Conservation (phyloP, 2,329 filamentous ascomycete species). For the Apiospora kogelbergensis region DNA sequence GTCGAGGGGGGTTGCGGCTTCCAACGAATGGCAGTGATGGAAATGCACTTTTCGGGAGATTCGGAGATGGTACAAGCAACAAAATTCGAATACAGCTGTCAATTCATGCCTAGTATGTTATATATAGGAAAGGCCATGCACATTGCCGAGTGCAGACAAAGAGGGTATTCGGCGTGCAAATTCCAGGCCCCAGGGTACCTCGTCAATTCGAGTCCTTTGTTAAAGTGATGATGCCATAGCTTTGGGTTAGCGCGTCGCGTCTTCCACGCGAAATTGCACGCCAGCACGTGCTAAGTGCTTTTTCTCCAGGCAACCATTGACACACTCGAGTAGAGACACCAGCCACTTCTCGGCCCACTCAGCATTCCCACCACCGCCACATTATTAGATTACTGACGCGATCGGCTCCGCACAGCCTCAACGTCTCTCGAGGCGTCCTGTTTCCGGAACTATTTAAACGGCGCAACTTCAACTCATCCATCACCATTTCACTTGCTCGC, state of each 20-base stretch:
- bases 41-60: constrained; percentile 20
- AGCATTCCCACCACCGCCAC: background rate
- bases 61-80: background rate
- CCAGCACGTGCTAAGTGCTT: constrained; percentile 33
- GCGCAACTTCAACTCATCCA: constrained; percentile 14
- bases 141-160: background rate
- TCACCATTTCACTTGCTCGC: constrained; percentile 8
- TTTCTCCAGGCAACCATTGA: background rate
- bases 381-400: constrained; percentile 12
- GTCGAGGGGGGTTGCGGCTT: constrained; percentile 11
- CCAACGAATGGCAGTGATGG: constrained; percentile 16
- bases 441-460: constrained; percentile 15
- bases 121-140: background rate
- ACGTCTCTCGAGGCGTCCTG: background rate
- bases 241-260: constrained; percentile 23
- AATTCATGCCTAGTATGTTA: background rate
- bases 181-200: background rate
- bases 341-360: background rate
- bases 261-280: constrained; percentile 29
- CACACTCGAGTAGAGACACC: no score
- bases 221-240: constrained; percentile 24
- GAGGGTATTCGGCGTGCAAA: background rate
- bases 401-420: background rate
- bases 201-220: background rate
- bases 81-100: background rate